These are phyloP conservation scores for Lasiodiplodia hormozganensis DNA, from an alignment of 2,329 filamentous ascomycete genomes.

Conservation along the genomic window DNA sequence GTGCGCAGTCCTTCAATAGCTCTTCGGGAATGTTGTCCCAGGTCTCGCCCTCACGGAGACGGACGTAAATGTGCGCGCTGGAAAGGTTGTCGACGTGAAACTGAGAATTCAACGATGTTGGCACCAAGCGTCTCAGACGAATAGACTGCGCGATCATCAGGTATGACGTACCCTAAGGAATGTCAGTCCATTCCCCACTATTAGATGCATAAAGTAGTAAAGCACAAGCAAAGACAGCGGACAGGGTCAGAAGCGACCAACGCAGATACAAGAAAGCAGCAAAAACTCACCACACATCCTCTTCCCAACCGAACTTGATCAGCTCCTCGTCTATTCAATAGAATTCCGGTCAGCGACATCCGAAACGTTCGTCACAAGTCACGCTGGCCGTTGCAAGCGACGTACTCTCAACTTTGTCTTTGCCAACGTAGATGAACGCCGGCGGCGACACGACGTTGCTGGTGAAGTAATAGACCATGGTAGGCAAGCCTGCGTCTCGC, in stretches of 20 bases:
- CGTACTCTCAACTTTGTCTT: constrained; percentile 98
- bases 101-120: constrained; percentile 50
- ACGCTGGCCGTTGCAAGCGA: constrained; percentile 15
- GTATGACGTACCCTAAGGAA: constrained; percentile 1
- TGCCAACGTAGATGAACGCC: constrained; percentile 93
- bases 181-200: not conserved
- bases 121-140: not conserved
- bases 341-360: not conserved
- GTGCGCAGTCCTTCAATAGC: constrained; percentile 86
- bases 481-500: not conserved
- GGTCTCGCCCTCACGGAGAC: constrained; percentile 75
- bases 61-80: constrained; percentile 94
- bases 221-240: not conserved
- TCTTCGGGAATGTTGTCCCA: constrained; percentile 83
- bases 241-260: not conserved
- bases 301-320: constrained; percentile 92
- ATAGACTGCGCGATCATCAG: not conserved
- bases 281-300: constrained; percentile 82
- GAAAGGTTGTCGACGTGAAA: constrained; percentile 99
- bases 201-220: not conserved
- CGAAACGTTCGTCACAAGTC: not conserved
- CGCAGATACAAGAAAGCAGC: constrained; percentile 26
- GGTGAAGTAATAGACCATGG: constrained; percentile 95
- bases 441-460: constrained; percentile 82
- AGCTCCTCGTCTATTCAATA: constrained; percentile 81